Conservation (phyloP, 371 early-diverging fungal genomes). For the Choanephora cucurbitarum region DNA sequence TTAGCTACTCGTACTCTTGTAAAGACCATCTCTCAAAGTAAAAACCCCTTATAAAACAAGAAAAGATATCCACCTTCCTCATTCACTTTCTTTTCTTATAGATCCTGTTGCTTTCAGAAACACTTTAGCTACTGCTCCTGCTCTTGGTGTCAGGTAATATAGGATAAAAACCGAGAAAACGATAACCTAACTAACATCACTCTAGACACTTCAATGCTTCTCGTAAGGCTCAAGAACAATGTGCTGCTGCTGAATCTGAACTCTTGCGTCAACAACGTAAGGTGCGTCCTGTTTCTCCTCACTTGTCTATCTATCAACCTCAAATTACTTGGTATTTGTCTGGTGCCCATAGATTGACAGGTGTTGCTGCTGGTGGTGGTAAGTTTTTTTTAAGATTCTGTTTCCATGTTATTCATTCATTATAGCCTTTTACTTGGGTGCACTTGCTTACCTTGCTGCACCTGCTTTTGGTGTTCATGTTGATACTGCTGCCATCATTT, state of each 20-base stretch:
- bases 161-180: neutral
- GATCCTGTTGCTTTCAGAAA: constrained; percentile 48
- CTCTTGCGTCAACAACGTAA: constrained; percentile 63
- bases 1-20: constrained; percentile 50
- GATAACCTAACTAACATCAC: neutral
- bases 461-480: constrained; percentile 59
- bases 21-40: constrained; percentile 53
- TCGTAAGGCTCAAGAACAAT: constrained; percentile 35
- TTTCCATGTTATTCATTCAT: no score
- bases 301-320: constrained; percentile 87
- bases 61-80: no score
- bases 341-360: constrained; percentile 78
- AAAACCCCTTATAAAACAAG: no score
- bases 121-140: constrained; percentile 27
- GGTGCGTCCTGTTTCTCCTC: constrained; percentile 84
- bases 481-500: constrained; percentile 66
- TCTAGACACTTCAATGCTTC: constrained; percentile 48
- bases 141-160: constrained; percentile 42
- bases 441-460: constrained; percentile 61
- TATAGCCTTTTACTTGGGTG: constrained; percentile 73
- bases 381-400: constrained; percentile 38
- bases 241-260: constrained; percentile 54
- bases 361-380: constrained; percentile 76
- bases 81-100: no score
- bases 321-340: constrained; percentile 88